Conservation (phyloP, 441 rosid genomes). For the Gossypium schwendimanii region DNA sequence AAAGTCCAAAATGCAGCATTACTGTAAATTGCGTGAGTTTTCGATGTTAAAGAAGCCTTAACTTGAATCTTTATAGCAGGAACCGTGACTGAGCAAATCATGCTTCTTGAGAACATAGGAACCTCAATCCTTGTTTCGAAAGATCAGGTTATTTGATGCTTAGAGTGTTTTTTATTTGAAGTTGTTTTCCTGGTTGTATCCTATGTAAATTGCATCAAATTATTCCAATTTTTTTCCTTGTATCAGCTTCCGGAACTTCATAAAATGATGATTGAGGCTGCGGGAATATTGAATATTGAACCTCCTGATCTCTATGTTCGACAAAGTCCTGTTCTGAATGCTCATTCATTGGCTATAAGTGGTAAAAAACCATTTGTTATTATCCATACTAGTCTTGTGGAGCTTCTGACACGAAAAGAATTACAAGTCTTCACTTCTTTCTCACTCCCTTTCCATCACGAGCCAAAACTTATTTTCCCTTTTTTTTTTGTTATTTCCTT, state of each 20-base stretch:
- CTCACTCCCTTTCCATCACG: neutral
- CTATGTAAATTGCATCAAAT: neutral
- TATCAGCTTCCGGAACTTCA: conserved; percentile 82
- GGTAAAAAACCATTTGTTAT: conserved; percentile 90
- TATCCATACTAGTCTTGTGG: conserved; percentile 81
- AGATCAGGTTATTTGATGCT: conserved; percentile 47
- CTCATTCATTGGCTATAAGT: conserved; percentile 76
- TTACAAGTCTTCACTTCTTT: conserved; percentile 54
- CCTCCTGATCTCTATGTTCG: conserved; percentile 86
- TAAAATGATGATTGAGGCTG: conserved; percentile 73
- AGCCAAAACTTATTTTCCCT: conserved; percentile 5
- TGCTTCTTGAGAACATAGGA: conserved; percentile 95
- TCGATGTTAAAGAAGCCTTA: neutral
- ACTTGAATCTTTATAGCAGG: conserved; percentile 38
- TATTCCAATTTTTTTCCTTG: neutral
- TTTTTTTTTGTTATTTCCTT: neutral
- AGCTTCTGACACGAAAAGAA: conserved; percentile 72
- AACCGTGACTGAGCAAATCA: conserved; percentile 70
- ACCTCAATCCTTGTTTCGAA: conserved; percentile 84
- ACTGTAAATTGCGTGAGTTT: neutral
- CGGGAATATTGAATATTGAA: conserved; percentile 63
- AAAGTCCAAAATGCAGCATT: neutral
- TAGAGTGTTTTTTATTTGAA: neutral
- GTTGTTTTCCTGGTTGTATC: neutral
- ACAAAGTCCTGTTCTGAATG: conserved; percentile 85